phyloP scores from a whole-genome alignment of 148 eudicot species.

The Spergularia bocconei region DNA sequence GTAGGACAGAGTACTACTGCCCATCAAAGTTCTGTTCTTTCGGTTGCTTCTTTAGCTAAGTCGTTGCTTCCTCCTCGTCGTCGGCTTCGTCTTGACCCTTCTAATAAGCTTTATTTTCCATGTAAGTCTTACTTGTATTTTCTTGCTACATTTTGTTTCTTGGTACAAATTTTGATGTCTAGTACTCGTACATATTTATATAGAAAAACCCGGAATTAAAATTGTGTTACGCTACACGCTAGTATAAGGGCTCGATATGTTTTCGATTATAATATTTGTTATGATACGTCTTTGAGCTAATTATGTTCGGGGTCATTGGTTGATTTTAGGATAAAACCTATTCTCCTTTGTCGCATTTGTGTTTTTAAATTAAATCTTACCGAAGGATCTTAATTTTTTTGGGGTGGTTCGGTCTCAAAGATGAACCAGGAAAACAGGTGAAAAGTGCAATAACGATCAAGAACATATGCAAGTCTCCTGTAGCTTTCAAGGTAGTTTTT shows the following conservation, averaged over 20 bases:
- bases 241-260: too few species aligned
- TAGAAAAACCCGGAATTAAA: too few species aligned
- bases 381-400: too few species aligned
- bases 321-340: conserved; percentile 4
- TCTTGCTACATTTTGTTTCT: background rate
- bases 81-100: conserved; percentile 47
- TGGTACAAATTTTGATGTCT: too few species aligned
- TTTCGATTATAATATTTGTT: background rate
- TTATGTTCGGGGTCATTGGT: background rate
- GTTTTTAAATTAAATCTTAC: too few species aligned
- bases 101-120: conserved; percentile 46
- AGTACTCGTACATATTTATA: too few species aligned
- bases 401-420: conserved; percentile 13
- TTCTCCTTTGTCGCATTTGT: too few species aligned
- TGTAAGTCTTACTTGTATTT: conserved; percentile 26
- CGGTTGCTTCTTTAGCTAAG: conserved; percentile 37
- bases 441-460: conserved; percentile 52
- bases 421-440: conserved; percentile 60
- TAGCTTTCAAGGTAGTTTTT: conserved; percentile 52
- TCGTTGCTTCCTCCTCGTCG: conserved; percentile 51
- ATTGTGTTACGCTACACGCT: too few species aligned
- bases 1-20: conserved; percentile 2
- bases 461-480: conserved; percentile 51
- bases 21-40: conserved; percentile 4
- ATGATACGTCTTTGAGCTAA: background rate